These are phyloP conservation scores for Alternaria dauci DNA, from an alignment of 2,329 filamentous ascomycete genomes.

Conservation along the genomic window DNA sequence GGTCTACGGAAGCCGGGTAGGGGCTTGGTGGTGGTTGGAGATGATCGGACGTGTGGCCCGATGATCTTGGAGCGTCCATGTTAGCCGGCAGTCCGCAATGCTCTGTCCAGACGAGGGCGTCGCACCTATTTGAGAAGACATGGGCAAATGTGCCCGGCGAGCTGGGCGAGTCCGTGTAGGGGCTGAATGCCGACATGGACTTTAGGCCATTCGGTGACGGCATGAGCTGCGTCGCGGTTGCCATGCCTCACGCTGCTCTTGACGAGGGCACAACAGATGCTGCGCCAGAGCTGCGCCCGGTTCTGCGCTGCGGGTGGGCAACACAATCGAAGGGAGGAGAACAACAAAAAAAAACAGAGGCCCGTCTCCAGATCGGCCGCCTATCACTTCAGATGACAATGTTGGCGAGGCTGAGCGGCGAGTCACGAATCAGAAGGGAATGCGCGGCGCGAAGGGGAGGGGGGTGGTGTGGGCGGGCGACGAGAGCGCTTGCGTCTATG, in stretches of 20 bases:
- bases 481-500: constrained; percentile 24
- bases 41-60: constrained; percentile 56
- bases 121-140: constrained; percentile 54
- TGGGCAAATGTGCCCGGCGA: constrained; percentile 57
- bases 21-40: constrained; percentile 59
- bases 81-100: constrained; percentile 30
- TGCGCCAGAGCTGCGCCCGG: constrained; percentile 39
- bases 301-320: constrained; percentile 3
- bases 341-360: background rate
- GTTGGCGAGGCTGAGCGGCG: constrained; percentile 34
- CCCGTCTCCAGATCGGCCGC: constrained; percentile 4
- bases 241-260: constrained; percentile 44
- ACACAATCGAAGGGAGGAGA: background rate
- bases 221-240: constrained; percentile 56
- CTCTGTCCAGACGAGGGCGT: constrained; percentile 46
- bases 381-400: constrained; percentile 15
- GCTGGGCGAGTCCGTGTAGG: constrained; percentile 61
- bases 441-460: constrained; percentile 33
- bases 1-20: constrained; percentile 73
- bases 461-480: constrained; percentile 25
- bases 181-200: constrained; percentile 56
- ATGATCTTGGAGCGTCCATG: constrained; percentile 51
- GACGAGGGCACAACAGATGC: constrained; percentile 22
- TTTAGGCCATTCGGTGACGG: constrained; percentile 53
- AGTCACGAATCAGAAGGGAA: constrained; percentile 31